Conservation (phyloP, 495 filamentous ascomycete genomes). For the Penicillium taxi region DNA sequence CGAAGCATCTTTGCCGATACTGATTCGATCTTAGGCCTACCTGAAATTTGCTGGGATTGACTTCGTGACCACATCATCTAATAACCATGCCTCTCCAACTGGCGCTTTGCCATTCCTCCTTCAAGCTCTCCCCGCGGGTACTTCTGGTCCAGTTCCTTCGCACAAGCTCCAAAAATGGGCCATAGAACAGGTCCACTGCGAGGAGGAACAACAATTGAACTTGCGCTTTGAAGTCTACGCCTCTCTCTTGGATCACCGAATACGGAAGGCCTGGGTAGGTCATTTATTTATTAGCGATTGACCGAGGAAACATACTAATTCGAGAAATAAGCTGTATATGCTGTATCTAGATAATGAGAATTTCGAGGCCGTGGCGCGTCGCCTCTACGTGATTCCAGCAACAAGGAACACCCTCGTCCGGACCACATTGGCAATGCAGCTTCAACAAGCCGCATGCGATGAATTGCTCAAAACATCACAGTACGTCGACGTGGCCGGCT, state of each 20-base stretch:
- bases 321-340: conserved; percentile 52
- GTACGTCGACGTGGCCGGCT: conserved; percentile 50
- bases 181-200: conserved; percentile 39
- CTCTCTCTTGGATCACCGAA: conserved; percentile 65
- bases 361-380: conserved; percentile 51
- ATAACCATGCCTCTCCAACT: conserved; percentile 86
- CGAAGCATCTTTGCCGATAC: background rate
- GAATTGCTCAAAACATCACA: conserved; percentile 61
- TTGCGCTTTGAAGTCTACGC: conserved; percentile 69
- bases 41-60: conserved; percentile 66
- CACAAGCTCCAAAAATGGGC: conserved; percentile 64
- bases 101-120: conserved; percentile 84
- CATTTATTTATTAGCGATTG: background rate
- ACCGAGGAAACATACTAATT: background rate
- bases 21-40: conserved; percentile 55
- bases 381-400: conserved; percentile 59
- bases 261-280: conserved; percentile 81
- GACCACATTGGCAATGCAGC: conserved; percentile 51
- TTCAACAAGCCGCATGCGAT: conserved; percentile 60
- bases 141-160: conserved; percentile 49
- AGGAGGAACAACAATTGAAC: conserved; percentile 47
- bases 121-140: conserved; percentile 33
- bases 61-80: conserved; percentile 65
- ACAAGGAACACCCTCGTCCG: conserved; percentile 57
- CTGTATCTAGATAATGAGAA: conserved; percentile 69